Evolutionary conservation across 177 flowering plant species (phyloP).

Genomic region (Vitis hybrid): DNA sequence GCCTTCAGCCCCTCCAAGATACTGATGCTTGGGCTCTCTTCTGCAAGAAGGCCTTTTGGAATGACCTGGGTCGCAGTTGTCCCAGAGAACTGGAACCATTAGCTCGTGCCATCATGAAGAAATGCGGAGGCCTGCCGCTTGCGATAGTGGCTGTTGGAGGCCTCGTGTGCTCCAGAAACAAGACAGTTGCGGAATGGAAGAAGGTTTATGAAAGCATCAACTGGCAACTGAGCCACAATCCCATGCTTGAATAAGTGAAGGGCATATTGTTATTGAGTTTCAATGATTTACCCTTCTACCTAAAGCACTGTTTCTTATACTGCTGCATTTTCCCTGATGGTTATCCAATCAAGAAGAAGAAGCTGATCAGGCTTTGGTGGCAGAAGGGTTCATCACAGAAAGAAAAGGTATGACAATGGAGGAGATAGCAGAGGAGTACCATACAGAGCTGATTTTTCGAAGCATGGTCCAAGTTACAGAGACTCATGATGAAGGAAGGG

Average conservation of each 20-base stretch:
- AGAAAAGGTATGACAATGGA: slow-evolving; percentile 33
- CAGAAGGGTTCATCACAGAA: slow-evolving; percentile 45
- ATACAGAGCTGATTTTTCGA: slow-evolving; percentile 35
- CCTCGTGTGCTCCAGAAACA: slow-evolving; percentile 30
- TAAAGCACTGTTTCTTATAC: slow-evolving; percentile 51
- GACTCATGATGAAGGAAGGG: slow-evolving; percentile 25
- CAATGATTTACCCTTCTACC: slow-evolving; percentile 39
- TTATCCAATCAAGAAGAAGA: slow-evolving; percentile 25
- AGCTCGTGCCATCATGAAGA: slow-evolving; percentile 25
- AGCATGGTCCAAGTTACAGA: slow-evolving; percentile 40
- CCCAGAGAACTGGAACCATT: slow-evolving; percentile 25
- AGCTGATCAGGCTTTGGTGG: slow-evolving; percentile 45
- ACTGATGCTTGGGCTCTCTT: slow-evolving; percentile 46
- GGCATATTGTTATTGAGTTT: slow-evolving; percentile 36
- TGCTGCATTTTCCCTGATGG: slow-evolving; percentile 40
- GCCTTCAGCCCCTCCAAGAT: slow-evolving; percentile 25
- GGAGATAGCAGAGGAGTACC: slow-evolving; percentile 42
- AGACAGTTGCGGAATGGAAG: slow-evolving; percentile 31
- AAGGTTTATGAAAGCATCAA: slow-evolving; percentile 31
- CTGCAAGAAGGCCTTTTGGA: slow-evolving; percentile 37
- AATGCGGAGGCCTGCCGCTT: slow-evolving; percentile 50
- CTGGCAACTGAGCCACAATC: slow-evolving; percentile 39
- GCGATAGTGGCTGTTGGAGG: slow-evolving; percentile 47
- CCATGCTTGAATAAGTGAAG: slow-evolving; percentile 24
- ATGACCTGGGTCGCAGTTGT: slow-evolving; percentile 15